Percentiles rank a stretch among this genome's conserved stretches.
Evolutionary conservation across 495 filamentous ascomycete species (phyloP).

Genomic region (Platismatia glauca): DNA sequence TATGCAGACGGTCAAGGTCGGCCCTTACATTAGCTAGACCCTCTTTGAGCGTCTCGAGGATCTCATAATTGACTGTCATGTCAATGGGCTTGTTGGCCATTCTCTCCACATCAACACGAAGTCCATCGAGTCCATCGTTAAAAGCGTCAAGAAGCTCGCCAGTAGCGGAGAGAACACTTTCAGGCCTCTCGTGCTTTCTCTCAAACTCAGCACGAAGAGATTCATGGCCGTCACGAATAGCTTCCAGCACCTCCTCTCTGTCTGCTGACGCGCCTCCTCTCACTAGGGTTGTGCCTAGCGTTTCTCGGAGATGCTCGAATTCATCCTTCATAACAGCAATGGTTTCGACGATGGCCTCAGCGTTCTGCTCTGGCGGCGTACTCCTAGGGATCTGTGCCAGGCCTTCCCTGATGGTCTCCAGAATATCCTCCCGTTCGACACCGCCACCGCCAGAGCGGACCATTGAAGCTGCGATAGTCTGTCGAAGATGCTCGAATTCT

Average conservation of each 20-base stretch:
- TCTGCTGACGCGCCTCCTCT: slow-evolving; percentile 45
- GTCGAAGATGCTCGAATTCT: slow-evolving; percentile 59
- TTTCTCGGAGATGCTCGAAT: slow-evolving; percentile 60
- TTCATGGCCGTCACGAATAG: slow-evolving; percentile 58
- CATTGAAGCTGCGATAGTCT: slow-evolving; percentile 51
- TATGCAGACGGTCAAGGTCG: slow-evolving; percentile 69
- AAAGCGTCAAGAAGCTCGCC: slow-evolving; percentile 73
- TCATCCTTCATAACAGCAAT: slow-evolving; percentile 61
- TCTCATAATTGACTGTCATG: slow-evolving; percentile 73
- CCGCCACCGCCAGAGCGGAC: slow-evolving; percentile 37
- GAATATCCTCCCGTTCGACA: slow-evolving; percentile 42
- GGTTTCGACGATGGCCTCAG: slow-evolving; percentile 29
- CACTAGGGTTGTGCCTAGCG: slow-evolving; percentile 59
- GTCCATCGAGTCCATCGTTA: slow-evolving; percentile 67
- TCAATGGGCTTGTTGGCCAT: slow-evolving; percentile 69
- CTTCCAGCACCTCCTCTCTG: slow-evolving; percentile 53
- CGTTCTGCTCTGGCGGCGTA: slow-evolving; percentile 11
- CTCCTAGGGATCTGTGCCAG: slow-evolving; percentile 29
- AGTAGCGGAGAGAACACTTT: slow-evolving; percentile 51
- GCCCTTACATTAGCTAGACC: slow-evolving; percentile 62
- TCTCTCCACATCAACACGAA: slow-evolving; percentile 67
- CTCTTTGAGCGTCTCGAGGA: slow-evolving; percentile 73
- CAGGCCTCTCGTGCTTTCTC: slow-evolving; percentile 43
- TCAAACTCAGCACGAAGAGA: slow-evolving; percentile 58
- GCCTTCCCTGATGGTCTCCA: slow-evolving; percentile 56